phyloP scores from a whole-genome alignment of 805 yeast genomes.

The Candida chilensis region DNA sequence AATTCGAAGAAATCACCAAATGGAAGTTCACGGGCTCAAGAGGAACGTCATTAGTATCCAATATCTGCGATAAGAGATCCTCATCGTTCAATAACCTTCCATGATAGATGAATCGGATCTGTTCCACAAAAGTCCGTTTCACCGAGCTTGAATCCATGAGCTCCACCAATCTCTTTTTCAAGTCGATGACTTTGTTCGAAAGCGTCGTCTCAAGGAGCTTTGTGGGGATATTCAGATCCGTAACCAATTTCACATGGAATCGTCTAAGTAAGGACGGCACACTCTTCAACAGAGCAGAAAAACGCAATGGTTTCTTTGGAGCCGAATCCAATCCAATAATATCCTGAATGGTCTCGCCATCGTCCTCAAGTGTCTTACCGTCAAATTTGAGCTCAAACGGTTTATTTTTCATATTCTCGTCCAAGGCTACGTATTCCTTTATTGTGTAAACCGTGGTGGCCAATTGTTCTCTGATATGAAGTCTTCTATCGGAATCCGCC shows the following conservation, averaged over 20 bases:
- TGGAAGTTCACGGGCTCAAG: not conserved
- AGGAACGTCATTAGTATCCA: not conserved
- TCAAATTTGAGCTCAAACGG: not conserved
- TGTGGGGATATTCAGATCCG: not conserved
- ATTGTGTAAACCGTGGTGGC: not conserved
- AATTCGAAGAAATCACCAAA: not conserved
- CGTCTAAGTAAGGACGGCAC: not conserved
- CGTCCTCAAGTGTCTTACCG: no score
- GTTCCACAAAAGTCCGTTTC: slow-evolving; percentile 15
- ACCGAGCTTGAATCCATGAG: slow-evolving; percentile 12
- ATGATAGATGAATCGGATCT: slow-evolving; percentile 9
- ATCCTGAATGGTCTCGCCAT: not conserved
- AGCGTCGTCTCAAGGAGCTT: not conserved
- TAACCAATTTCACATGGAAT: not conserved
- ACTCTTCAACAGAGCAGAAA: not conserved
- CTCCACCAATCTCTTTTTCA: slow-evolving; percentile 10
- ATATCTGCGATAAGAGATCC: not conserved
- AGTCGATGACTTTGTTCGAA: slow-evolving; percentile 4
- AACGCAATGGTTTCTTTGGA: not conserved
- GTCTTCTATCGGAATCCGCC: not conserved
- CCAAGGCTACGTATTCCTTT: not conserved
- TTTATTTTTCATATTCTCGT: not conserved
- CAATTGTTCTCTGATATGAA: not conserved
- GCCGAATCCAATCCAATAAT: not conserved
- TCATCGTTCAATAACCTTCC: slow-evolving; percentile 1